Base-by-base conservation (phyloP, 2,329 filamentous ascomycete species). In the Pseudogymnoascus sp. region DNA sequence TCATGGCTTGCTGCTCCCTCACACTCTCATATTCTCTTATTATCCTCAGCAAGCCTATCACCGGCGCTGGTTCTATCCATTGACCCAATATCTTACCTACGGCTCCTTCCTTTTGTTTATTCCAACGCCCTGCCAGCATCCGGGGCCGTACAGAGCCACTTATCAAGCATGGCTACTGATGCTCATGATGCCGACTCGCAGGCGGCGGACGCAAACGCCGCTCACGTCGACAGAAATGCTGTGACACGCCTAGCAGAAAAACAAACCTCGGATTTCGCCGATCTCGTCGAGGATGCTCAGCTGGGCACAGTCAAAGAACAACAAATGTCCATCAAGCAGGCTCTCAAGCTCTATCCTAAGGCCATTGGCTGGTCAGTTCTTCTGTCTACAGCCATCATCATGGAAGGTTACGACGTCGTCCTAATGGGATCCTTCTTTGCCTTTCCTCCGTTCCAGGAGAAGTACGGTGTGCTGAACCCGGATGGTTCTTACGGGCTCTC, bases 351-450 rank as follows among this genome's bases (percentile, higher is more conserved):
- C 28, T 63, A 62, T 28, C 57, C 54, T 5, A 60, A 62, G 35
- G 62, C 62, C 6, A 59, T 63, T 5, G 60, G 63, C 1, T 74
- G 71, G 68, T 71, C 70, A 5, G 62, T 73, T 25, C 35, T 71
- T 39, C 65, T 74, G 16, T 74, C 72, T 9, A 67, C 69, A 34
- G 67, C 70, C 6, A 69, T 74, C 18, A 66, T 74, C 37, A 74
- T 74, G 73, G 72, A 73, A 62, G 73, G 72, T 14, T 74, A 73
- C 57, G 72, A 74, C 60, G 67, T 68, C 3, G 71, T 69, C 20
- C 62, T 74, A 1, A 66, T 74, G 43, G 67, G 67, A 11, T 71
- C 70, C 22, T 71, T 74, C 61, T 73, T 68, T 54, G 71, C 65
- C 22, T 71, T 70, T 64, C 69, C 18, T 35, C 58, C 4, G 66